Evolutionary conservation across 352 stramenopile genomes (phyloP).

Genomic region (Pythium phragmiticola): DNA sequence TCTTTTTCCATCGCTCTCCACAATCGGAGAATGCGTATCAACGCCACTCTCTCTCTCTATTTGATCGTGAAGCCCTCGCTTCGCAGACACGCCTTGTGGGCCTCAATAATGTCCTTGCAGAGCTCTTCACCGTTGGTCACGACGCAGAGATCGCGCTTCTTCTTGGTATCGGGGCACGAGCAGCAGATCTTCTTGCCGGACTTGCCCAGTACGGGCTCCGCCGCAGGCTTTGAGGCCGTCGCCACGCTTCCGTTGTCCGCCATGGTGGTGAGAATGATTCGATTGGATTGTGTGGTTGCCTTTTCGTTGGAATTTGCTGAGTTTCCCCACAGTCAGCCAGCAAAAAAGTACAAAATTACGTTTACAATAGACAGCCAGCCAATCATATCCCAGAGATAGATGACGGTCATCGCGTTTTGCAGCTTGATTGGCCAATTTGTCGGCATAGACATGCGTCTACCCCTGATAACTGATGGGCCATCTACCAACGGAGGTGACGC

Average conservation of each 20-base stretch:
- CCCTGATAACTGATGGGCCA: background rate
- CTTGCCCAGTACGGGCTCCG: conserved; percentile 81
- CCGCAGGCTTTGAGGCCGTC: conserved; percentile 18
- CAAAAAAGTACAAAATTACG: background rate
- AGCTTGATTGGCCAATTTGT: conserved; percentile 11
- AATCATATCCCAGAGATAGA: conserved; percentile 10
- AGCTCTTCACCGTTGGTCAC: conserved; percentile 89
- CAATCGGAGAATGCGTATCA: background rate
- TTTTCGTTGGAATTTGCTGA: conserved; percentile 6
- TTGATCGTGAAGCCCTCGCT: conserved; percentile 96
- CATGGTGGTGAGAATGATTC: conserved; percentile 31
- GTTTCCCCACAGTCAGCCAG: background rate
- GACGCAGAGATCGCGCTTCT: conserved; percentile 91
- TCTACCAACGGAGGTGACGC: background rate
- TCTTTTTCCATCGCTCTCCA: background rate
- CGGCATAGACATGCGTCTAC: conserved; percentile 4
- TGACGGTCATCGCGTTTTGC: background rate
- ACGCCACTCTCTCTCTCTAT: conserved; percentile 30
- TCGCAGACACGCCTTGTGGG: conserved; percentile 96
- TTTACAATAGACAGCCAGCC: background rate
- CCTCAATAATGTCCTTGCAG: conserved; percentile 96
- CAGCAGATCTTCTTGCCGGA: conserved; percentile 99
- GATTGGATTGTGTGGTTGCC: conserved; percentile 4
- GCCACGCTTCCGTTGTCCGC: conserved; percentile 39
- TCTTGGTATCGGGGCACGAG: conserved; percentile 96